Evolutionary conservation across 2,329 filamentous ascomycete species (phyloP), one percentile per base, ranked within the genome.

Genomic region (Zelopaecilomyces penicillatus): DNA sequence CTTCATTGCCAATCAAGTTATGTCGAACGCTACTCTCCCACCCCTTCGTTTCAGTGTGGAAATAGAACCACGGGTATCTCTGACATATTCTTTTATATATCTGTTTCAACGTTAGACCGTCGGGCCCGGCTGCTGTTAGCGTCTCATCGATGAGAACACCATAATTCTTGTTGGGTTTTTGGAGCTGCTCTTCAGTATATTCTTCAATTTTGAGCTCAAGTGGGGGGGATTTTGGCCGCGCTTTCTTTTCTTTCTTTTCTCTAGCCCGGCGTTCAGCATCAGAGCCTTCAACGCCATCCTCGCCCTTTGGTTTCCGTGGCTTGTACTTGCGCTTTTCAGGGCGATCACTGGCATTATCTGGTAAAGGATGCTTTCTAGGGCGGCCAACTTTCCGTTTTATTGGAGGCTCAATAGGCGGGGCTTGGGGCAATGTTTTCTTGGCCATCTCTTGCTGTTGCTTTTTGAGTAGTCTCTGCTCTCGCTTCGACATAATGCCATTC

Each of bases 401-500:
- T 9, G 73, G 74, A 29, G 71, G 72, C 47, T 76, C 73, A 4
- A 68, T 62, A 1, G 66, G 65, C 4, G 68, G 67, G 11, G 65
- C 65, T 47, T 70, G 71, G 6, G 73, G 69, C 30, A 71, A 53
- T 4, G 69, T 73, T 57, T 77, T 74, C 62, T 73, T 74, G 26
- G 70, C 71, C 53, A 65, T 63, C 48, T 69, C 66, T 47, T 68
- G 62, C 46, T 69, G 65, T 44, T 65, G 62, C 60, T 82, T 84
- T 65, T 82, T 79, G 6, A 81, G 72, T 39, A 80, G 62, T 12
- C 79, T 72, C 52, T 82, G 75, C 56, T 89, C 83, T 45, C 86
- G 74, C 64, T 89, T 89, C 1, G 85, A 90, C 79, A 89, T 87
- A 58, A 88, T 76, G 29, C 86, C 86, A 56, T 90, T 85, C 66